These are phyloP conservation scores for Ilyonectria destructans DNA, from an alignment of 2,329 filamentous ascomycete genomes.

Conservation along the genomic window DNA sequence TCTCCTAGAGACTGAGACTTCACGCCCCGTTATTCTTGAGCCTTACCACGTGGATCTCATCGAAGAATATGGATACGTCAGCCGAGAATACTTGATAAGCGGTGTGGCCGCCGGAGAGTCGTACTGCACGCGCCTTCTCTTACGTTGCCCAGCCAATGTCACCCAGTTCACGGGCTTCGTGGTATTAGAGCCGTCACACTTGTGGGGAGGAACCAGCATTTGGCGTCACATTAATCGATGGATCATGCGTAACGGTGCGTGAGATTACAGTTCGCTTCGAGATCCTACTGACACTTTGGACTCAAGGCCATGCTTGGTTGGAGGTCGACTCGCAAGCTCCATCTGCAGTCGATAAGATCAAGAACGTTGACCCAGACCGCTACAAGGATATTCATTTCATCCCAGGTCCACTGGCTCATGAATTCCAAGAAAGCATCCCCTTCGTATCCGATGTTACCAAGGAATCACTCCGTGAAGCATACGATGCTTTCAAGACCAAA, in stretches of 20 bases:
- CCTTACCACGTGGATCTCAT: conserved; percentile 40
- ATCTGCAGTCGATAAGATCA: conserved; percentile 38
- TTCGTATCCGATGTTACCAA: conserved; percentile 30
- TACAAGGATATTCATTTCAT: conserved; percentile 38
- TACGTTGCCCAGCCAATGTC: conserved; percentile 31
- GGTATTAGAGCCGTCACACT: conserved; percentile 36
- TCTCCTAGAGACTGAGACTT: conserved; percentile 29
- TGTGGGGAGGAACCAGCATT: conserved; percentile 42
- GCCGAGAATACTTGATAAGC: conserved; percentile 37
- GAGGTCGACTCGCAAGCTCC: conserved; percentile 40
- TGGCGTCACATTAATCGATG: conserved; percentile 40
- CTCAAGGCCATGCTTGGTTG: conserved; percentile 38
- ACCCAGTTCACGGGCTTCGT: conserved; percentile 34
- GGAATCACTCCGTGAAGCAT: conserved; percentile 31
- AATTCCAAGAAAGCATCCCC: conserved; percentile 35
- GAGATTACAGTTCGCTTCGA: not conserved
- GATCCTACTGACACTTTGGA: not conserved
- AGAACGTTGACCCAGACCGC: conserved; percentile 31
- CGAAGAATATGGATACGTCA: conserved; percentile 36
- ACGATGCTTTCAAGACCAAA: conserved; percentile 33
- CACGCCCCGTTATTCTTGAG: conserved; percentile 31
- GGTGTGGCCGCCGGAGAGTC: conserved; percentile 33
- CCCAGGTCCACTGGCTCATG: conserved; percentile 23
- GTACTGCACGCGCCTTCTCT: conserved; percentile 37
- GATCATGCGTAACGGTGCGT: conserved; percentile 40